Evolutionary conservation across 257 asterid genomes (phyloP), one percentile per base, ranked within the genome.

Genomic region (Solanum neorickii): DNA sequence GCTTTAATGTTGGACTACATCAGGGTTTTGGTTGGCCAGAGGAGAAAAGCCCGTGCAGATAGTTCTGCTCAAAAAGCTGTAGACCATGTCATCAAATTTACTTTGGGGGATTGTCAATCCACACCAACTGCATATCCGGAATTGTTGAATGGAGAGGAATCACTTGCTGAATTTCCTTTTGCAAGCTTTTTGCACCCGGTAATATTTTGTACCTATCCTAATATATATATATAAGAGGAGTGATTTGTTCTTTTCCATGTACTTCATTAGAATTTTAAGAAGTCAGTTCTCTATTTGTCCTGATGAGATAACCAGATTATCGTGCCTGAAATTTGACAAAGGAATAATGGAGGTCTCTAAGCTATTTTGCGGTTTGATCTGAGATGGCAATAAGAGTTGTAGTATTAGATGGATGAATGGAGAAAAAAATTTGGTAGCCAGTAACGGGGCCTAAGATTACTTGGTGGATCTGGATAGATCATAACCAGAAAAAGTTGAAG

Each of bases 141-240:
- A 87, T 90, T 95, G 87, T 83, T 91, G 59, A 93, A 95, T 91
- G 99, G 97, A 87, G 95, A 93, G 88, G 96, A 95, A 91, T 95
- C 99, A 23, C 94, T 97, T 89, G 98, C 99, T 66, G 99, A 95
- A 91, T 97, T 97, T 91, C 99, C 99, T 82, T 90, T 88, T 91
- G 98, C 97, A 89, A 95, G 99, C 93, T 93, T 97, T 87, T 90
- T 96, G 75, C 94, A 95, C 92, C 94, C 96, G 94, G 99, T 97
- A 95, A 87, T 86, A 31, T 83, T 59, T 87, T 78, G 86, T 69
- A 77, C 35, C n/a, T 88, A 77, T 82, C 86, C 88, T 37, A 25
- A 44, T 27, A 44, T 47, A 78, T 78, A 25, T 25, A 13, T 60
- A 42, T 27, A 46, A 46, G 44, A 76, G 31, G 59, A 42, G 31